Evolutionary conservation across 768 basidiomycete genomes (phyloP).

Genomic region (Pleurotus salmoneostramineus): DNA sequence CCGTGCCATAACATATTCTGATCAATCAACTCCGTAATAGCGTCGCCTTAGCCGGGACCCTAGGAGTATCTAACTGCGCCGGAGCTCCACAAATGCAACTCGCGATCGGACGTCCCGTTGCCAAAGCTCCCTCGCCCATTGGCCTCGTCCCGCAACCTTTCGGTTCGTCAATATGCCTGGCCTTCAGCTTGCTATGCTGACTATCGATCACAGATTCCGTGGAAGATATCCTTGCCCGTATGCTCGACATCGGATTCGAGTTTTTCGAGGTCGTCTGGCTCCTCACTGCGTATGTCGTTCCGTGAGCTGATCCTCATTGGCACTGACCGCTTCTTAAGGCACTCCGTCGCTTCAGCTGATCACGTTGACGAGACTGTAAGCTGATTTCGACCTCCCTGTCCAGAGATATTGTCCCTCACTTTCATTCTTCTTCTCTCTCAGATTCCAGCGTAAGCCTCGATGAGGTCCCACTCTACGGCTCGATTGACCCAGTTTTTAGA

Average conservation of each 20-base stretch:
- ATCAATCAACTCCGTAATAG: constrained; percentile 5
- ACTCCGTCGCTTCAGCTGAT: constrained; percentile 15
- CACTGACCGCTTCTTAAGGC: constrained; percentile 1
- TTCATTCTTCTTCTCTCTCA: background rate
- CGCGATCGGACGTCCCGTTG: constrained; percentile 22
- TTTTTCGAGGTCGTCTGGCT: constrained; percentile 12
- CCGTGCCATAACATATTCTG: background rate
- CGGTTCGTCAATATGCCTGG: background rate
- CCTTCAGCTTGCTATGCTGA: too few species aligned
- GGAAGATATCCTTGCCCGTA: constrained; percentile 12
- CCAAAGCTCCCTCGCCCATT: constrained; percentile 12
- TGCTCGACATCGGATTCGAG: constrained; percentile 9
- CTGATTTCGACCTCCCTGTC: background rate
- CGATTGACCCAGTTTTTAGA: constrained; percentile 8
- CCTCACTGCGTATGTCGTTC: constrained; percentile 15
- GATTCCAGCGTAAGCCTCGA: constrained; percentile 11
- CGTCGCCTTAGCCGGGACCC: constrained; percentile 34
- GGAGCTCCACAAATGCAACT: constrained; percentile 24
- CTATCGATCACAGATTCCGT: constrained; percentile 9
- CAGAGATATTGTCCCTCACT: background rate
- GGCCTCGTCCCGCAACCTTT: constrained; percentile 18
- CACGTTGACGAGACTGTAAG: constrained; percentile 14
- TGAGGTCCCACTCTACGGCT: background rate
- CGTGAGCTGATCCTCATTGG: background rate
- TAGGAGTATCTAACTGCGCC: constrained; percentile 22